Evolutionary conservation across 805 yeast genomes (phyloP).

Genomic region (Wickerhamiella lipophila): DNA sequence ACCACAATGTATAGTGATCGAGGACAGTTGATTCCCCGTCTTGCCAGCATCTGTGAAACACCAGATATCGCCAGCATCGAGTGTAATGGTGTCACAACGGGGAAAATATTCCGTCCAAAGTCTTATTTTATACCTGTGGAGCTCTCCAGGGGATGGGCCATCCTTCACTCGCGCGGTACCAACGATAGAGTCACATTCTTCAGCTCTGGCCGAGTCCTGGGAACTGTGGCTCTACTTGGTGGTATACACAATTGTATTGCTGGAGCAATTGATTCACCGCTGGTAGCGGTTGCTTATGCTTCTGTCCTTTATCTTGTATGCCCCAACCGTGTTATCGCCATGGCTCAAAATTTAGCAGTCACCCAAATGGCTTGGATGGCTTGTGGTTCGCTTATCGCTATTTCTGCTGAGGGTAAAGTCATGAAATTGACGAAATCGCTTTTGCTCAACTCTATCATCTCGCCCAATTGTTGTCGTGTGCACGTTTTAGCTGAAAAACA

Average conservation of each 20-base stretch:
- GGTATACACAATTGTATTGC: background rate
- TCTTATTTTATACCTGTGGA: background rate
- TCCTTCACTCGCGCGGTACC: background rate
- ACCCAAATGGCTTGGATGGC: conserved; percentile 1
- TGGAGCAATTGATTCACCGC: background rate
- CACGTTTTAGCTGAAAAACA: background rate
- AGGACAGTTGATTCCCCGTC: background rate
- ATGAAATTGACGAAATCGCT: background rate
- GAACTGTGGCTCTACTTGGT: background rate
- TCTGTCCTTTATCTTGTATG: background rate
- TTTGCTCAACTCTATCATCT: background rate
- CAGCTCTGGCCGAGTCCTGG: background rate
- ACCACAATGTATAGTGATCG: background rate
- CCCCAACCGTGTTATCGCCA: background rate
- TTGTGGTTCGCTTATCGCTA: background rate
- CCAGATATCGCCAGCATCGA: background rate
- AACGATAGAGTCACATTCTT: background rate
- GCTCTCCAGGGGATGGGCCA: background rate
- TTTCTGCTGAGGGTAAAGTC: background rate
- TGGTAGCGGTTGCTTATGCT: background rate
- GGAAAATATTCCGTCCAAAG: background rate
- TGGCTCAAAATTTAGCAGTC: background rate
- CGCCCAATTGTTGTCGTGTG: background rate
- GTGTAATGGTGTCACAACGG: background rate
- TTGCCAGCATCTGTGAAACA: background rate